Evolutionary conservation across 108 stramenopile species (phyloP).

Genomic region (Stephanodiscus minutulus): DNA sequence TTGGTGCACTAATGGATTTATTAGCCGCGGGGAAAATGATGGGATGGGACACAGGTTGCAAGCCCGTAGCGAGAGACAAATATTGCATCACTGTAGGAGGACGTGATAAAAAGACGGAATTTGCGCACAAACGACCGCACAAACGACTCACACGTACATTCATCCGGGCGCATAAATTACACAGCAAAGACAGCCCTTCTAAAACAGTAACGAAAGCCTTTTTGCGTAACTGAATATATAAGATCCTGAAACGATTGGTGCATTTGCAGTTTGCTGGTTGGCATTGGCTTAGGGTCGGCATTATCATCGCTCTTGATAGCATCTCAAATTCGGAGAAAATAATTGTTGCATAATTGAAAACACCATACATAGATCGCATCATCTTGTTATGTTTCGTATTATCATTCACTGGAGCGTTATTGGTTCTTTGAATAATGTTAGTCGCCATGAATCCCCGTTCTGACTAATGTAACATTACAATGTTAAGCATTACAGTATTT

Average conservation of each 20-base stretch:
- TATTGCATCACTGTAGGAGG: slow-evolving; percentile 3
- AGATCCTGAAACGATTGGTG: background rate
- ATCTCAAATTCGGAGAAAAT: too few relatives aligned
- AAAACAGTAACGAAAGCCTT: background rate
- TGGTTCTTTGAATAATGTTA: too few relatives aligned
- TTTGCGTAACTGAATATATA: background rate
- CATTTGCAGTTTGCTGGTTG: slow-evolving; percentile 3
- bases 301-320: background rate
- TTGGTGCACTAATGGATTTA: slow-evolving; percentile 68
- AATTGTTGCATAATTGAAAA: too few relatives aligned
- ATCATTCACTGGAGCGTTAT: too few relatives aligned
- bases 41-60: slow-evolving; percentile 49
- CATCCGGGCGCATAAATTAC: slow-evolving; percentile 27
- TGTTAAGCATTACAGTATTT: too few relatives aligned
- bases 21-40: slow-evolving; percentile 71
- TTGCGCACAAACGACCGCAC: too few relatives aligned
- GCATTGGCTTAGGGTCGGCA: background rate
- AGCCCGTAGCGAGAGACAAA: slow-evolving; percentile 23
- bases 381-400: too few relatives aligned
- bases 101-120: slow-evolving; percentile 19
- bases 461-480: too few relatives aligned
- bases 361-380: too few relatives aligned
- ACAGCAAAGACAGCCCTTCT: background rate
- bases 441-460: too few relatives aligned
- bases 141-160: slow-evolving; percentile 34